Evolutionary conservation across 208 protist species (phyloP), one percentile per base, ranked within the genome.

Genomic region (Crithidia brevicula): DNA sequence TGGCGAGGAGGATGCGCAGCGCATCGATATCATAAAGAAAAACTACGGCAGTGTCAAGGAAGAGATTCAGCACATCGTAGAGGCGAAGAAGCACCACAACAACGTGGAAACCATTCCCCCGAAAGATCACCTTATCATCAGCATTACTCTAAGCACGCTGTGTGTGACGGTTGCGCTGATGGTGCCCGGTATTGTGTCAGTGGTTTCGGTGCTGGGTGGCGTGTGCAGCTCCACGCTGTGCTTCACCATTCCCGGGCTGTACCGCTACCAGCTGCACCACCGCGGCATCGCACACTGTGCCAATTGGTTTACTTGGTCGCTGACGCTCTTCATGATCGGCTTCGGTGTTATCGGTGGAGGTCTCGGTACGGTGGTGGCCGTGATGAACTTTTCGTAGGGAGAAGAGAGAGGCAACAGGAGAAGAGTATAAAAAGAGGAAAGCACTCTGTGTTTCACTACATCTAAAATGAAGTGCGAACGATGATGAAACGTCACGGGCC

Each of bases 211-310:
- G 15, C 70, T 93, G 0, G 88, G 88, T 10, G 85, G 78, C 8
- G 10, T 91, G 45, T 93, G 88, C 52, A 85, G 80, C 70, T 81
- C 74, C 36, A 86, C 74, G 27, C 65, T 93, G 50, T 93, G 82
- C 70, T 91, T 91, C 51, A 79, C 65, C 16, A 71, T 79, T 42
- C 88, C 88, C 22, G 88, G 81, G 10, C 43, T 91, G 3, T 93
- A 91, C 49, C 82, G 88, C 58, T 79, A 56, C 49, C 63, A 77
- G 31, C 78, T 93, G 42, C 74, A 93, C 61, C 25, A 61, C 52
- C 40, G 33, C 1, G 53, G 79, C 27, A 56, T 88, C 18, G 61
- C 71, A 0, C 61, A 20, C 30, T 85, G 56, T 34, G 10, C 52
- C 4, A 58, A 40, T 3, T 54, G 42, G 42, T 47, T 9, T 9